Percentiles rank a stretch among this genome's conserved stretches.
Conservation (phyloP, 2,329 filamentous ascomycete species). For the Beauveria australis region DNA sequence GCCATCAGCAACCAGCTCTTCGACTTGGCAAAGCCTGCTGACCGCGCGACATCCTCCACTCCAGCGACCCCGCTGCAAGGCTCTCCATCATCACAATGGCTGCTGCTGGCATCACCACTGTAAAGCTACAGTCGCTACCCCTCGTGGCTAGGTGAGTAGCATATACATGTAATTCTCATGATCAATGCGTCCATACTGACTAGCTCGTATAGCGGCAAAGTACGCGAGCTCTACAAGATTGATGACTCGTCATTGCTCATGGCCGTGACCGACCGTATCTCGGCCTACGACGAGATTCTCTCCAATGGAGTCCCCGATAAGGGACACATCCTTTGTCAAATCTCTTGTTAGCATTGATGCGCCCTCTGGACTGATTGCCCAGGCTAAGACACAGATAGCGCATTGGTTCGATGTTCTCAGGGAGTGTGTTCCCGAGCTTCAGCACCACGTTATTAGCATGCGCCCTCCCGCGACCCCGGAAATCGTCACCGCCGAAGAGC, state of each 20-base stretch:
- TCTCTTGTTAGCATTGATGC: conserved; percentile 18
- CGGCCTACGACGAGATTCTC: conserved; percentile 89
- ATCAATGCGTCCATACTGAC: neutral
- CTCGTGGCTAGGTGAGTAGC: conserved; percentile 6
- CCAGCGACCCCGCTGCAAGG: neutral
- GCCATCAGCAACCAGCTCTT: neutral
- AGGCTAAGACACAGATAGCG: conserved; percentile 20
- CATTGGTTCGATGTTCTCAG: conserved; percentile 48
- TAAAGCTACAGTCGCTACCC: conserved; percentile 9
- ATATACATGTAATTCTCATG: too few species aligned
- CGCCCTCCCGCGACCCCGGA: conserved; percentile 26
- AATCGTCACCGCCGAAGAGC: conserved; percentile 34
- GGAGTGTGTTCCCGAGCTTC: conserved; percentile 37
- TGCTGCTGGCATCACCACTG: conserved; percentile 3
- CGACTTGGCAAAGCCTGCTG: neutral
- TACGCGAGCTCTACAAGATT: conserved; percentile 72
- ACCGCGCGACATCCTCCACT: neutral
- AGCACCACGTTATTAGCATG: conserved; percentile 44
- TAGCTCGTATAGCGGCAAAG: conserved; percentile 44
- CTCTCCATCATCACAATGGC: neutral
- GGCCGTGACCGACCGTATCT: conserved; percentile 82
- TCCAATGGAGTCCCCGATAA: conserved; percentile 55
- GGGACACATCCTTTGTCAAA: conserved; percentile 40
- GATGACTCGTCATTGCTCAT: conserved; percentile 66
- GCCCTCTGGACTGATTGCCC: neutral